These are phyloP conservation scores for Rhypophila decipiens DNA, from an alignment of 495 filamentous ascomycete genomes.

Conservation along the genomic window DNA sequence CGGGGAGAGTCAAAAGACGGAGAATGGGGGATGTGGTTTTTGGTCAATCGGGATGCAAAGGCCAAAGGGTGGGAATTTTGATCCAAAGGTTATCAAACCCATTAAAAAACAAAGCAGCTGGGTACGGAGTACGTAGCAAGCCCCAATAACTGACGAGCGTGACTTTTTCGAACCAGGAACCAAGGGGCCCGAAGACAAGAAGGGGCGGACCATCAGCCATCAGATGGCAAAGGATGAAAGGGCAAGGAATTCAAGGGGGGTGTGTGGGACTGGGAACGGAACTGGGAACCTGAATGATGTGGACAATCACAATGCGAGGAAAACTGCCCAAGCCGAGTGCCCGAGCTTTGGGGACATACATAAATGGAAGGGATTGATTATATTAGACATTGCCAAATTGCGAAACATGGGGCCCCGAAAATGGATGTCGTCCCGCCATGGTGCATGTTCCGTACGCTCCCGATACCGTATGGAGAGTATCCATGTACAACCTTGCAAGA, in stretches of 20 bases:
- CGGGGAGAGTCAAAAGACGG: conserved; percentile 25
- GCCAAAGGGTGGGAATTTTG: conserved; percentile 38
- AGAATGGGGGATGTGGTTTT: conserved; percentile 41
- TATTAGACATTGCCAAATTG: no score
- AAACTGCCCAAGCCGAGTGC: no score
- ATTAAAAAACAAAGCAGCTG: conserved; percentile 44
- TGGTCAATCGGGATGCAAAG: conserved; percentile 36
- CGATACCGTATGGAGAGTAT: no score
- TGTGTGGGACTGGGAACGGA: no score
- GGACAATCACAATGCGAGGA: neutral
- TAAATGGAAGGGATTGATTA: no score
- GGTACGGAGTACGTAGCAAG: conserved; percentile 11
- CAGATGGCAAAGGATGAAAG: no score
- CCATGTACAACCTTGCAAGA: no score
- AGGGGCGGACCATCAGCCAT: neutral
- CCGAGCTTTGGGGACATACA: no score
- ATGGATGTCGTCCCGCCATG: no score
- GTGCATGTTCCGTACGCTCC: no score
- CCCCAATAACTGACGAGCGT: neutral
- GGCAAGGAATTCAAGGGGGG: no score
- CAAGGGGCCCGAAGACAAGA: neutral
- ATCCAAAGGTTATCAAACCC: conserved; percentile 41
- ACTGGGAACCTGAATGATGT: neutral
- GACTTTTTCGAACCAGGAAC: conserved; percentile 9
- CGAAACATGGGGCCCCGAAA: no score